Evolutionary conservation across 2,329 filamentous ascomycete species (phyloP).

Genomic region (Fusarium brevicatenulatum): DNA sequence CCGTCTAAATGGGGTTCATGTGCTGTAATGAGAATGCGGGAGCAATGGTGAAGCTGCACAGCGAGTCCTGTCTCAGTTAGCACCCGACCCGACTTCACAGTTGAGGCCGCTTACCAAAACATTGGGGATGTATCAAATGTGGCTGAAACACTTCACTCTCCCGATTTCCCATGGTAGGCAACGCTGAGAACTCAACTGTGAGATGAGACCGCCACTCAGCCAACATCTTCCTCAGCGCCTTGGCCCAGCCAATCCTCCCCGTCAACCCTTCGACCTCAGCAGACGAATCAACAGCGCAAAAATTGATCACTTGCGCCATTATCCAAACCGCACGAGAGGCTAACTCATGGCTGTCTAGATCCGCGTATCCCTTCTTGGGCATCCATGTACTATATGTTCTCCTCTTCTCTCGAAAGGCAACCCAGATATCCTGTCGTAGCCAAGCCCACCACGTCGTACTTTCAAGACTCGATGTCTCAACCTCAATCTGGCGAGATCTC

Average conservation of each 20-base stretch:
- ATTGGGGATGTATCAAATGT: conserved; percentile 61
- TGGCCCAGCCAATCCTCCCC: conserved; percentile 17
- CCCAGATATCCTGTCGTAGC: conserved; percentile 74
- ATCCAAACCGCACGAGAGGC: conserved; percentile 64
- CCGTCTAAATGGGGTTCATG: conserved; percentile 39
- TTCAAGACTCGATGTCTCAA: conserved; percentile 65
- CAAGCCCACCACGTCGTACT: conserved; percentile 73
- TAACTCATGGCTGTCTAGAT: conserved; percentile 63
- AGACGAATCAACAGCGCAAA: conserved; percentile 48
- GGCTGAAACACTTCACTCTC: conserved; percentile 52
- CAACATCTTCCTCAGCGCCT: conserved; percentile 35
- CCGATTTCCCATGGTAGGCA: conserved; percentile 47
- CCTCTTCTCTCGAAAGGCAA: conserved; percentile 67
- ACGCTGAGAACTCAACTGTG: conserved; percentile 52
- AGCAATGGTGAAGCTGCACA: conserved; percentile 29
- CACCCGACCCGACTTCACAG: accelerated
- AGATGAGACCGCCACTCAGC: conserved; percentile 48
- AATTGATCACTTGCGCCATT: conserved; percentile 66
- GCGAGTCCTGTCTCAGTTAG: conserved; percentile 16
- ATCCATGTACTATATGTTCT: conserved; percentile 68
- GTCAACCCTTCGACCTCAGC: conserved; percentile 8
- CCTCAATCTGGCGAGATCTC: conserved; percentile 69
- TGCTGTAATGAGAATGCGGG: conserved; percentile 49
- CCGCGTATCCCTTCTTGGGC: conserved; percentile 59
- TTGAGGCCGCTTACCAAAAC: conserved; percentile 42